Evolutionary conservation across 352 stramenopile genomes (phyloP).

Genomic region (Phytophthora quininea): DNA sequence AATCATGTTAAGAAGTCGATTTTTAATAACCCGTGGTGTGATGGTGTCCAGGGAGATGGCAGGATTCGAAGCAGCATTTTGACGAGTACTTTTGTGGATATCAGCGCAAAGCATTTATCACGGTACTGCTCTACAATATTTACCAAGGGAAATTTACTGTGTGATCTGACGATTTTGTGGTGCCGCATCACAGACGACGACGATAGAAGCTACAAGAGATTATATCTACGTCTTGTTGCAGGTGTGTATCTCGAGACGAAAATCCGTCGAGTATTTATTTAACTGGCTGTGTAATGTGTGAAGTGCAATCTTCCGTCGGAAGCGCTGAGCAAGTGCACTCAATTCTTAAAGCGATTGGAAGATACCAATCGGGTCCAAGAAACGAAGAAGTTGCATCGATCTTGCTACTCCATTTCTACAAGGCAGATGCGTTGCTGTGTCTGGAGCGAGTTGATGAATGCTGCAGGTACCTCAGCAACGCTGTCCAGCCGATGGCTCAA

Average conservation of each 20-base stretch:
- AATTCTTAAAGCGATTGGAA: conserved; percentile 23
- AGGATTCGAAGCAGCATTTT: conserved; percentile 49
- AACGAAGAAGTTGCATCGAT: not conserved
- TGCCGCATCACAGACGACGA: not conserved
- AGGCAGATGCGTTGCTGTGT: conserved; percentile 76
- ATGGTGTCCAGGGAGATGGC: conserved; percentile 37
- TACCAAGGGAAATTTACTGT: not conserved
- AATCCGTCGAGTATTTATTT: not conserved
- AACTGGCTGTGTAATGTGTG: not conserved
- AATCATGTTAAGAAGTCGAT: not conserved
- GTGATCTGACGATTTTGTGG: not conserved
- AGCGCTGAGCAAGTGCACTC: conserved; percentile 51
- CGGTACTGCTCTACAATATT: not conserved
- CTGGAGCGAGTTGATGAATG: conserved; percentile 76
- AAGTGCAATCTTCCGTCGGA: conserved; percentile 60
- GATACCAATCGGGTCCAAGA: not conserved
- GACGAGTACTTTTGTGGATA: conserved; percentile 27
- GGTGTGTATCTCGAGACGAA: conserved; percentile 20
- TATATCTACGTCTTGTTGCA: conserved; percentile 75
- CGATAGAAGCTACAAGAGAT: conserved; percentile 29
- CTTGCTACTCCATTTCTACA: conserved; percentile 60
- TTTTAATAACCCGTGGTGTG: not conserved
- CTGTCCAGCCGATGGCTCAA: conserved; percentile 39
- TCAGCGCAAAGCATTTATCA: not conserved
- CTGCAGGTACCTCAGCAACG: conserved; percentile 39